Conservation (phyloP, 139 green algal species). For the Bryopsis sp. region DNA sequence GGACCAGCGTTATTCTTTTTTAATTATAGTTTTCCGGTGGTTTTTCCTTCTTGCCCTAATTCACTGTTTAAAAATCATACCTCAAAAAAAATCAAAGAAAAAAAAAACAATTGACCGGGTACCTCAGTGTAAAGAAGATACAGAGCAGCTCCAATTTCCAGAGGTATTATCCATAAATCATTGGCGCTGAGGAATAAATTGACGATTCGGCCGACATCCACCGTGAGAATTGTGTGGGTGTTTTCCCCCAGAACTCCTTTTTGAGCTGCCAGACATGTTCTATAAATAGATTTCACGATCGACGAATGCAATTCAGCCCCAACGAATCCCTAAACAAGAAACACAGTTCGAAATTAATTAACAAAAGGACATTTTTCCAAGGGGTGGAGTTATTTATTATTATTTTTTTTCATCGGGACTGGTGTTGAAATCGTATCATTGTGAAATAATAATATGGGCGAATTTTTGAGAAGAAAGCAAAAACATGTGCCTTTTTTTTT, state of each 20-base stretch:
- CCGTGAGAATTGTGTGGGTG: slow-evolving; percentile 33
- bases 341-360: no score
- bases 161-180: slow-evolving; percentile 74
- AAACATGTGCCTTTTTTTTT: no score
- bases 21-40: background rate
- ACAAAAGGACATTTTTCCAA: no score
- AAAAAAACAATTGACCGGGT: background rate
- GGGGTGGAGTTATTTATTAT: no score
- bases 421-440: no score
- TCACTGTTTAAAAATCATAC: background rate
- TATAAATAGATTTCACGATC: no score
- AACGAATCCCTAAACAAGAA: no score
- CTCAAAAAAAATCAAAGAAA: background rate
- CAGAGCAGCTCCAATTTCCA: slow-evolving; percentile 70
- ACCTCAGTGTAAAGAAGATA: slow-evolving; percentile 79
- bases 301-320: no score
- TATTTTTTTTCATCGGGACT: no score
- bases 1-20: slow-evolving; percentile 1
- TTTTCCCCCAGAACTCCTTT: background rate
- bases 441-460: no score
- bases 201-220: slow-evolving; percentile 62
- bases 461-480: no score
- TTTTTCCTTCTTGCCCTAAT: background rate
- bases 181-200: slow-evolving; percentile 62
- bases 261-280: background rate